Base-by-base conservation (phyloP, 176 grass and related monocot genomes). In the Eremochloa ophiuroides region DNA sequence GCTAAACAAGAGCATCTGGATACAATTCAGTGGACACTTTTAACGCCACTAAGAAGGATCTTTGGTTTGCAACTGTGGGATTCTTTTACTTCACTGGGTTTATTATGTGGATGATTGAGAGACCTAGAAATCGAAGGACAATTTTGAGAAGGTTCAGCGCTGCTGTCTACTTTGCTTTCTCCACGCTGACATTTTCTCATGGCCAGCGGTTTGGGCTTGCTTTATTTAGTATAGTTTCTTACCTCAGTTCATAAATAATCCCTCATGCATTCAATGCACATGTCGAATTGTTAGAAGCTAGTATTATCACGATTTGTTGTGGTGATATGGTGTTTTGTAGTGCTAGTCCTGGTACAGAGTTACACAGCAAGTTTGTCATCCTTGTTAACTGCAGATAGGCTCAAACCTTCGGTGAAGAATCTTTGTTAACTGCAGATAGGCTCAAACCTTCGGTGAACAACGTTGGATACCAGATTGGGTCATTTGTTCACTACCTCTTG, bases 351-450 rank as follows among this genome's bases (percentile, higher is more conserved):
- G 42, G 88, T 81, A 56, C 88, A 87, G 70, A 94, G 86, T 73
- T 94, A 94, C 80, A 87, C 80, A 3, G 86, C 92, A 28, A 94
- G 80, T 75, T 80, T 94, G 26, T 84, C 92, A 34, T 94, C 92
- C 42, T 87, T 89, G 43, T 60, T 94, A 22, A 94, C 92, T 23
- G 80, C 83, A 22, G 77, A 76, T 74, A 81, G 85, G 69, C 71
- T 94, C 50, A 34, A 66, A 16, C 86, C 92, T 43, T 82, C 72
- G 5, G 84, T 89, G 38, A 87, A 71, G 10, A 83, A 94, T 69
- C 69, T 89, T n/a, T n/a, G n/a, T n/a, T n/a, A n/a, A n/a, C n/a
- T n/a, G n/a, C n/a, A n/a, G n/a, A n/a, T n/a, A n/a, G n/a, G n/a
- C n/a, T n/a, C n/a, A n/a, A n/a, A n/a, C n/a, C n/a, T n/a, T n/a